Evolutionary conservation across 441 rosid genomes (phyloP), one percentile per base, ranked within the genome.

Genomic region (Dalechampia spathulata): DNA sequence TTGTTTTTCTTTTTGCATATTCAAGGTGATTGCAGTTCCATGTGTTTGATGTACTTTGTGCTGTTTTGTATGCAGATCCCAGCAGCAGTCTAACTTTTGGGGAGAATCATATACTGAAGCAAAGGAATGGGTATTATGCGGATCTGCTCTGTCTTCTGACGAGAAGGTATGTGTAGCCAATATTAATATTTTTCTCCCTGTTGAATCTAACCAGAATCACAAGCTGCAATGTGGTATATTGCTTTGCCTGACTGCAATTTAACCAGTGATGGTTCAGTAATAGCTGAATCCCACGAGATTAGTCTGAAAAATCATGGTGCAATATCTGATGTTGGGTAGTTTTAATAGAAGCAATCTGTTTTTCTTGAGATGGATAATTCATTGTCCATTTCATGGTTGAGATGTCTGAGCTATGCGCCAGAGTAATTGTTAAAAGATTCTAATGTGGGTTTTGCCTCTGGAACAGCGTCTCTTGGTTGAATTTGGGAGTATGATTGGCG

Each of bases 111-210:
- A 58, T 32, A 63, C 32, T 28, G 61, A 57, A 25, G 70, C 70
- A 53, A 75, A 77, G 45, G 65, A 72, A 37, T 81, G 81, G 84
- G 76, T 80, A 53, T 73, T 91, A 27, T 83, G 98, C 78, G 98
- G 95, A 72, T 87, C 96, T 65, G 90, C 88, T 60, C 73, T 91
- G 60, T 82, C 89, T 65, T 59, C 75, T 13, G 75, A 83, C 60
- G 92, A 91, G 19, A 85, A 72, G 93, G 98, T 90, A 54, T 58
- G 86, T 70, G 63, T 36, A 28, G 36, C 15, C 59, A 19, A 45
- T 14, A 7, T 43, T 36, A 2, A 60, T 26, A 4, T 32, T 30
- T 28, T 14, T 11, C 1, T 38, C 38, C 44, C 34, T 52, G 20
- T 5, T 8, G n/a, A n/a, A n/a, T n/a, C n/a, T n/a, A n/a, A n/a